Base-by-base conservation (phyloP, 441 rosid species). In the Erodium texanum region DNA sequence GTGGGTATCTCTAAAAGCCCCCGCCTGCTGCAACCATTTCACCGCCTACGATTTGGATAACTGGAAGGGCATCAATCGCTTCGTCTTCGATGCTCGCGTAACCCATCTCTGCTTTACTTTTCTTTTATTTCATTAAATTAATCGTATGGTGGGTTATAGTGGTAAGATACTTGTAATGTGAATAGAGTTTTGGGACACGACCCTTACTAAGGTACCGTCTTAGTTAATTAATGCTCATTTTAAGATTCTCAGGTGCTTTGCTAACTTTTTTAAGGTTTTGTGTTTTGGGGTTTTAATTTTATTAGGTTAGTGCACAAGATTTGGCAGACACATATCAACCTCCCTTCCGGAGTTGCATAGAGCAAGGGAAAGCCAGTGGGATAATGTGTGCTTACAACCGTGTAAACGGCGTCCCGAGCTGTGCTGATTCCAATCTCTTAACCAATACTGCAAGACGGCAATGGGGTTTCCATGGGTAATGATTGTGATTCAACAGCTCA, bases 21-120 rank as follows among this genome's bases (percentile, higher is more conserved):
- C 98, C 3, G 96, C 98, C 73, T 87, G 98, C 66, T 89, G 97
- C 81, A 92, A 92, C 79, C 98, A 92, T 77, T 88, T 87, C 65
- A 87, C 93, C 0, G 96, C 96, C 32, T 87, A 88, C 66, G 97
- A 92, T 79, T 77, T 88, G 86, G 97, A 93, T 45, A 80, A 81
- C 8, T 90, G 97, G 97, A 86, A 88, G 61, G 88, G 85, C 54
- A 56, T 78, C 24, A 85, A 77, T 62, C 87, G 97, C 4, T 87
- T 79, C 76, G 80, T 74, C 48, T 90, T 90, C 11, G 81, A 90
- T 75, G 94, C 97, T 65, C 78, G 70, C 66, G 23, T 29, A 48
- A n/a, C 3, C 43, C 38, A 14, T 11, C 63, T 8, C 16, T 14
- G 12, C 8, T 45, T 58, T 7, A 10, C 0, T 54, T 0, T 48